A percentile compares a stretch with the other conserved stretches of the same genome.
Conservation (phyloP, 2,329 filamentous ascomycete species). For the Fusarium euwallaceae region DNA sequence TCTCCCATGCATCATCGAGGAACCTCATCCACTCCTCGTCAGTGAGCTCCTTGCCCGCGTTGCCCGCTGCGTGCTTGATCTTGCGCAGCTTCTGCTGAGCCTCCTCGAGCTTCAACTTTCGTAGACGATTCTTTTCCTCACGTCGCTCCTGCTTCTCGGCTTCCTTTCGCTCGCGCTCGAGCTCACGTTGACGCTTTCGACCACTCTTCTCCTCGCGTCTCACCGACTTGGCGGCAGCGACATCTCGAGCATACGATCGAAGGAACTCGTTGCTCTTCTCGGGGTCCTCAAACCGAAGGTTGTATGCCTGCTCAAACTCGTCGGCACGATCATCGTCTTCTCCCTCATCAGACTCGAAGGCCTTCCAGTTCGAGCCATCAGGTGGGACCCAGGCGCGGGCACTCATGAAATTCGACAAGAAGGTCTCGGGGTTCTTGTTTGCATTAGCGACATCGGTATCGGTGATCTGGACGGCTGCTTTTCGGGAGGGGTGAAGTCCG, state of each 20-base stretch:
- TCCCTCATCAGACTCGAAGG: slow-evolving; percentile 94
- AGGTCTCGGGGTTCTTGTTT: slow-evolving; percentile 90
- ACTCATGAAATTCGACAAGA: slow-evolving; percentile 95
- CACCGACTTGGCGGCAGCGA: slow-evolving; percentile 84
- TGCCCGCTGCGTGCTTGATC: slow-evolving; percentile 90
- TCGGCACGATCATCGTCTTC: slow-evolving; percentile 83
- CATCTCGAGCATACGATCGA: slow-evolving; percentile 89
- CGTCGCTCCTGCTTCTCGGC: slow-evolving; percentile 81
- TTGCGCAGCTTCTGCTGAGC: slow-evolving; percentile 87
- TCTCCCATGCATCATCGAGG: slow-evolving; percentile 89
- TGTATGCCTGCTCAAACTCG: slow-evolving; percentile 92
- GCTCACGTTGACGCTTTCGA: slow-evolving; percentile 82
- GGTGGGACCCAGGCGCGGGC: slow-evolving; percentile 88
- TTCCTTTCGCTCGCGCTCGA: slow-evolving; percentile 82
- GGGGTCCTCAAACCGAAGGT: slow-evolving; percentile 95
- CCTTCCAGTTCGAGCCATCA: slow-evolving; percentile 76
- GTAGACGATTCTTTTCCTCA: slow-evolving; percentile 84
- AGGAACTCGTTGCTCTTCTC: slow-evolving; percentile 88
- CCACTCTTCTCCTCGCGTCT: slow-evolving; percentile 84
- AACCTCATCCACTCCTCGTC: slow-evolving; percentile 88
- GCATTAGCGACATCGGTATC: slow-evolving; percentile 79
- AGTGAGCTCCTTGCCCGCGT: slow-evolving; percentile 73
- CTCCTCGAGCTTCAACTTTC: slow-evolving; percentile 91
- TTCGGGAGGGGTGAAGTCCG: slow-evolving; percentile 70
- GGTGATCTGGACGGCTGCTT: slow-evolving; percentile 59